Evolutionary conservation across 1,284 basidiomycete species (phyloP), one percentile per base, ranked within the genome.

Genomic region (Microstroma glucosiphilum): DNA sequence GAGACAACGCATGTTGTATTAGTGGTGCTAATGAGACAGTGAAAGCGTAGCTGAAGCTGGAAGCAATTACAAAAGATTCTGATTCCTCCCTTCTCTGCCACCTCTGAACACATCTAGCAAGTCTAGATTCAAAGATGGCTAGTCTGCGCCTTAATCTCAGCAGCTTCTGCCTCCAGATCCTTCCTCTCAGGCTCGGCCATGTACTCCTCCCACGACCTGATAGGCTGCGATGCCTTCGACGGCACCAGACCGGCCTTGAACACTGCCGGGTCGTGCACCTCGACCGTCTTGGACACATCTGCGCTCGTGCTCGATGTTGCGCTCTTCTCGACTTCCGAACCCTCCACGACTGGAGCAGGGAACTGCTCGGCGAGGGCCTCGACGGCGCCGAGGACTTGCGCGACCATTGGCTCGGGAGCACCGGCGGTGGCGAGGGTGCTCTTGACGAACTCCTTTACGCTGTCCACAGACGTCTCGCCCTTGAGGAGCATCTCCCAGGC

Each of bases 181-280:
- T 25, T 54, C 26, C 51, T 17, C 51, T 54, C 51, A 26, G 75
- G 73, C 23, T 70, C 69, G 41, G 56, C 25, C 11, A 56, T 62
- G 12, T 70, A 65, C 57, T 68, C 69, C 1, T 59, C 62, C 53
- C 68, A 69, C 21, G 66, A 60, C 58, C 61, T 62, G 6, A 83
- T 75, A 0, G 83, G 83, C 13, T 77, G 61, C 0, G 82, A 79
- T 0, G 82, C 82, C 63, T 79, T 80, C 56, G 73, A 79, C 30
- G 81, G 78, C 37, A 70, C 67, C 55, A 94, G 79, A 7, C 81
- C 74, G 40, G 84, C 83, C 82, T 88, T 92, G 83, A 93, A 93
- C 25, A 76, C 80, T 60, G 85, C 81, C n/a, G 87, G 79, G 74
- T 93, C 88, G 61, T 86, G 79, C 11, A 85, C 84, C 12, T 85